These are phyloP conservation scores for Wickerhamiella bombiphila DNA, from an alignment of 805 yeast genomes.

Conservation along the genomic window DNA sequence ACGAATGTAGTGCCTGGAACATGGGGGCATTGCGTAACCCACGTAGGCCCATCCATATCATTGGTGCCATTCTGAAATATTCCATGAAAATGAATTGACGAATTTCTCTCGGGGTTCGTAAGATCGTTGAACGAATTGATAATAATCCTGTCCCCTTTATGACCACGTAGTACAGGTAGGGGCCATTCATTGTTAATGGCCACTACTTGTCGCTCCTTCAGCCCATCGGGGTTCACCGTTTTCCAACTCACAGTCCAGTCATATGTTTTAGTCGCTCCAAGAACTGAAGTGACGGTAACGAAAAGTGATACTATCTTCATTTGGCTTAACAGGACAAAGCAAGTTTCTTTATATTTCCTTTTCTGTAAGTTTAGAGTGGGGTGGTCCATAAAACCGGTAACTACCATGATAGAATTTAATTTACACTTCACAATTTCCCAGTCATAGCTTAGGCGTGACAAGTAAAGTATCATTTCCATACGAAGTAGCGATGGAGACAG, in stretches of 20 bases:
- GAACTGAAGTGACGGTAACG: too few species aligned
- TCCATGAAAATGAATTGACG: conserved; percentile 89
- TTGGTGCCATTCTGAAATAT: conserved; percentile 61
- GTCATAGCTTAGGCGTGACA: too few species aligned
- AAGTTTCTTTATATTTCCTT: too few species aligned
- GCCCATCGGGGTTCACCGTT: conserved; percentile 42
- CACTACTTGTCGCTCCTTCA: conserved; percentile 34
- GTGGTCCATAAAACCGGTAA: too few species aligned
- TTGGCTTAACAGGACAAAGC: too few species aligned
- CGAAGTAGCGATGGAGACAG: too few species aligned
- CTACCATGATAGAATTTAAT: too few species aligned
- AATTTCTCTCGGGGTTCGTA: conserved; percentile 36
- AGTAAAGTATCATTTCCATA: too few species aligned
- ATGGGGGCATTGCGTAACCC: conserved; percentile 82
- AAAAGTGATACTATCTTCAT: too few species aligned
- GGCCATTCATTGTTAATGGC: conserved; percentile 66
- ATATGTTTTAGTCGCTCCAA: too few species aligned
- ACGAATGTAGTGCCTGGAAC: conserved; percentile 59
- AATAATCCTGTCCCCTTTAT: conserved; percentile 64
- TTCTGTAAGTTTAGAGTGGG: too few species aligned
- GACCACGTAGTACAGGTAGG: conserved; percentile 63
- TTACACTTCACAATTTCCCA: too few species aligned
- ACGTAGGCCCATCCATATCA: conserved; percentile 84
- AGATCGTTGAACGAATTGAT: conserved; percentile 67
- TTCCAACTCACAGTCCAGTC: conserved; percentile 25